Evolutionary conservation across 169 alveolate species (phyloP), one percentile per base, ranked within the genome.

Genomic region (Plasmodium cynomolgi): DNA sequence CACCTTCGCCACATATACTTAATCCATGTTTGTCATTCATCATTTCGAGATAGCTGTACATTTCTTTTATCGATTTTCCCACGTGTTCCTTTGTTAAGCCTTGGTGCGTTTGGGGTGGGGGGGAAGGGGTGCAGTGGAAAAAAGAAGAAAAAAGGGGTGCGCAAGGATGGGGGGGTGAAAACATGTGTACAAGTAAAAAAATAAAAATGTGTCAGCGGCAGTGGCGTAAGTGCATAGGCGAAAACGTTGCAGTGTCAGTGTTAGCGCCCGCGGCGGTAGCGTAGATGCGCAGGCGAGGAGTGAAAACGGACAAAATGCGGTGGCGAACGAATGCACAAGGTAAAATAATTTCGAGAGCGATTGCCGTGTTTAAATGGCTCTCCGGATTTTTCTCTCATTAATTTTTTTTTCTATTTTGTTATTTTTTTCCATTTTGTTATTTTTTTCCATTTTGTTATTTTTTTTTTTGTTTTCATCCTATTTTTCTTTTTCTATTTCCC

Each of bases 1-100:
- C 99, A 0, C 99, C 99, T 96, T 99, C 99, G 20, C 99, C 99
- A 94, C 99, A 99, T 34, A 98, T 98, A 96, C 98, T 99, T 88
- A 99, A 98, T 56, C 99, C 99, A 93, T 93, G 98, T 93, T 98
- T 93, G 50, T 96, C 95, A 86, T 97, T 95, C 97, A 96, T 92
- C 31, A 41, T 77, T 93, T 82, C 94, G 50, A 95, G 92, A 56
- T 96, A 93, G 44, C 90, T 86, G 71, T 93, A 93, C 79, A 96
- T 92, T 29, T 96, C 97, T 26, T 84, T 41, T 83, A 99, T 95
- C 17, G 97, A 84, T 95, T 97, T 97, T 68, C 99, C 99, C 72
- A 99, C 96, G 93, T 98, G 99, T 23, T 91, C 84, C 58, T 95
- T 95, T 37, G 97, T 96, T 47, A 99, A 96, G 1, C 99, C 99